These are phyloP conservation scores for Chlorella variabilis DNA, from an alignment of 163 green algal genomes.

Conservation along the genomic window DNA sequence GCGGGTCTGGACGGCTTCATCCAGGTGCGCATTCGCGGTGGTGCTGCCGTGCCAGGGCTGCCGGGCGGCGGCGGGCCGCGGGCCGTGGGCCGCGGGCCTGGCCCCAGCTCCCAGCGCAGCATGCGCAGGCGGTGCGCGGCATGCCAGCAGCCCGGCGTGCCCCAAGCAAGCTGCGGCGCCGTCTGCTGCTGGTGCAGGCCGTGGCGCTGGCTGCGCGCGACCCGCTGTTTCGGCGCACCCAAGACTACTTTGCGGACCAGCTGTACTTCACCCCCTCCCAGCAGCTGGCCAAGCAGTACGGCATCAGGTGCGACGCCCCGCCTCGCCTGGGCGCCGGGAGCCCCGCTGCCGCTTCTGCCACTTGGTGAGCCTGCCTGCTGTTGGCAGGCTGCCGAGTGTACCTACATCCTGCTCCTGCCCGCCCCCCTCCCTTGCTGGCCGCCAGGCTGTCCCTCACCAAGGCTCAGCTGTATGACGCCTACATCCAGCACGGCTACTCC, in stretches of 20 bases:
- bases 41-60: no score
- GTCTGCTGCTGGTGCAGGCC: not conserved
- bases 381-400: not conserved
- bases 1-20: not conserved
- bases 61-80: no score
- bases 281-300: conserved; percentile 12
- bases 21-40: not conserved
- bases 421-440: no score
- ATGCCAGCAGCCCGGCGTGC: no score
- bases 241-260: conserved; percentile 6
- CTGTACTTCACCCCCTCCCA: conserved; percentile 35
- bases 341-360: not conserved
- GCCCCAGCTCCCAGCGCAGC: no score
- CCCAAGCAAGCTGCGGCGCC: not conserved
- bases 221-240: conserved; percentile 20
- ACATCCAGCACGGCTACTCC: conserved; percentile 30
- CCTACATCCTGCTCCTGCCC: no score
- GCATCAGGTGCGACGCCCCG: not conserved
- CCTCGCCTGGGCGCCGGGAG: no score
- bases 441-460: conserved; percentile 25
- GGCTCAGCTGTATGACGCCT: conserved; percentile 29
- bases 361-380: not conserved
- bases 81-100: no score
- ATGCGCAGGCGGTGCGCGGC: no score
- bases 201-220: not conserved